Evolutionary conservation across 2,329 filamentous ascomycete genomes (phyloP).

Genomic region (Shiraia bambusicola): DNA sequence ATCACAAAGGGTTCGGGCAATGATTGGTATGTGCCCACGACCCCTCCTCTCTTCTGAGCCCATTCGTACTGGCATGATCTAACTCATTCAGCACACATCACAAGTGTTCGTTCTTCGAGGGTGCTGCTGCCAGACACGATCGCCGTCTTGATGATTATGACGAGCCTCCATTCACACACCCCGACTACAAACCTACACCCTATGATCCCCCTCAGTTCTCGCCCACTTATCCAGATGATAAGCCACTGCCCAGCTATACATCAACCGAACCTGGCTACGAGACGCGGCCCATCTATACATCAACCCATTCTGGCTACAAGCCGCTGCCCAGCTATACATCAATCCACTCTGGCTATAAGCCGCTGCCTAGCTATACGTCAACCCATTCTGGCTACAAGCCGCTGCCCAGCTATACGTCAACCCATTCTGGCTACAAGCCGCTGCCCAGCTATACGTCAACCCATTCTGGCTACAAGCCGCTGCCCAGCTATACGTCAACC

Average conservation of each 20-base stretch:
- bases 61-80: too few species aligned
- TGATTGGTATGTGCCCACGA: neutral
- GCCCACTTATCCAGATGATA: neutral
- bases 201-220: neutral
- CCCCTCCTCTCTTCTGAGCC: too few species aligned
- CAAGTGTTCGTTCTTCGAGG: too few species aligned
- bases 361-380: neutral
- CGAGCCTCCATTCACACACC: neutral
- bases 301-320: neutral
- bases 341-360: neutral
- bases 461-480: neutral
- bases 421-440: neutral
- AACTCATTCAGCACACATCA: too few species aligned
- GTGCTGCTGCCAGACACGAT: too few species aligned
- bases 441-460: too few species aligned
- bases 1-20: constrained; percentile 4
- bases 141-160: neutral
- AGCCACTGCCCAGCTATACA: neutral
- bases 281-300: neutral
- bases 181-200: neutral
- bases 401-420: too few species aligned
- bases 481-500: too few species aligned
- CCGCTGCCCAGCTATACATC: neutral
- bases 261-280: neutral
- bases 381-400: neutral